Percentiles rank a stretch among this genome's conserved stretches.
Evolutionary conservation across 2,329 filamentous ascomycete species (phyloP).

Genomic region (Trichoderma atrobrunneum): DNA sequence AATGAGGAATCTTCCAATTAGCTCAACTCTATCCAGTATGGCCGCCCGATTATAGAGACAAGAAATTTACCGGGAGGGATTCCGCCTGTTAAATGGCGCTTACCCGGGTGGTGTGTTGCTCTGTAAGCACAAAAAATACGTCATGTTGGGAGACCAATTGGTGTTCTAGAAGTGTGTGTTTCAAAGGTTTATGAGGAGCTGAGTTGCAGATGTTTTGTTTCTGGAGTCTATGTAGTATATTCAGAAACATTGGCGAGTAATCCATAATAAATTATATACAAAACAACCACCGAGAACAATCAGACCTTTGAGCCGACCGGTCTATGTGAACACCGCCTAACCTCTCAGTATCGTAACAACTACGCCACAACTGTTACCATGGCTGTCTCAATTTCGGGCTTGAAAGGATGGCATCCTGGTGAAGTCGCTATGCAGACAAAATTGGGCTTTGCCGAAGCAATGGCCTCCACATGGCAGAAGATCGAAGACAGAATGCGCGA

Average conservation of each 20-base stretch:
- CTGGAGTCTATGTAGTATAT: not conserved
- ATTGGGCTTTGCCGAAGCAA: slow-evolving; percentile 10
- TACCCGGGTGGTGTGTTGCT: not conserved
- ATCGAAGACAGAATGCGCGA: slow-evolving; percentile 15
- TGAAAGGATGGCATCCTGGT: slow-evolving; percentile 16
- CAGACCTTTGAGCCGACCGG: not conserved
- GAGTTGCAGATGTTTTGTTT: not conserved
- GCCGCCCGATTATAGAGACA: slow-evolving; percentile 2
- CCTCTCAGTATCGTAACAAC: not conserved
- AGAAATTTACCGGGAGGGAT: not conserved
- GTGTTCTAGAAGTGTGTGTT: not conserved
- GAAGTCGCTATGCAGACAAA: slow-evolving; percentile 13
- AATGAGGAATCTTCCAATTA: slow-evolving; percentile 6
- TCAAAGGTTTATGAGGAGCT: not conserved
- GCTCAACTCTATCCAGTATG: not conserved
- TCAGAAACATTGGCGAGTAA: not conserved
- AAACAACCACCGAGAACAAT: not conserved
- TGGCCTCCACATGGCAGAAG: not conserved
- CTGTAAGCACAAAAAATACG: not conserved
- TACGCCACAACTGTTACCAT: not conserved
- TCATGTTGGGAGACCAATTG: not conserved
- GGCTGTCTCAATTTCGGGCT: not conserved
- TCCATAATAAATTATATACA: not conserved
- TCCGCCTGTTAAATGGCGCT: not conserved
- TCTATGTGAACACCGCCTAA: not conserved